phyloP scores from a whole-genome alignment of 495 filamentous ascomycete genomes.

The Neurospora sp. region DNA sequence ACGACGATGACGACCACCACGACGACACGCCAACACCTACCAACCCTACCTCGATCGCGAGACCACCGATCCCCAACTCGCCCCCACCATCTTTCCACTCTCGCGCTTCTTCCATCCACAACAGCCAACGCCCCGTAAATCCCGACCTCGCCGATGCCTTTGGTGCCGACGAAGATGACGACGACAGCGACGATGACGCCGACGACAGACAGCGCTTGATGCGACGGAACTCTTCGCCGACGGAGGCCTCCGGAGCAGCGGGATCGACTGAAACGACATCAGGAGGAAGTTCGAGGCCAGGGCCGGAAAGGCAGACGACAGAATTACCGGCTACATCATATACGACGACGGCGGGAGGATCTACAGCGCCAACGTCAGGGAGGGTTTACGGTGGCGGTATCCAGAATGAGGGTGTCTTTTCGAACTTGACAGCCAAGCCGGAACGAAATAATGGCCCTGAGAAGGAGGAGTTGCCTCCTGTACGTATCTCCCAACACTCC shows the following conservation, averaged over 20 bases:
- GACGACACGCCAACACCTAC: constrained; percentile 16
- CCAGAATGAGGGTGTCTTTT: constrained; percentile 87
- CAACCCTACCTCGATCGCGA: constrained; percentile 14
- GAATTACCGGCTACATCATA: constrained; percentile 25
- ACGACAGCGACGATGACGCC: constrained; percentile 61
- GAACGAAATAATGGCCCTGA: constrained; percentile 63
- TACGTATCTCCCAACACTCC: constrained; percentile 36
- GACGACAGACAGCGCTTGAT: constrained; percentile 84
- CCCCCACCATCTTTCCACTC: constrained; percentile 93
- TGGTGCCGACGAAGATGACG: constrained; percentile 60
- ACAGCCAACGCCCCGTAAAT: constrained; percentile 48
- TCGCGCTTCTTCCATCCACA: constrained; percentile 59
- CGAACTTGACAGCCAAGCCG: constrained; percentile 87
- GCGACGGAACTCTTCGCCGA: constrained; percentile 50
- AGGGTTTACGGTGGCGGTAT: constrained; percentile 53
- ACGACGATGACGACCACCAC: constrained; percentile 26
- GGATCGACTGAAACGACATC: constrained; percentile 5
- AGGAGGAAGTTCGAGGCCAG: constrained; percentile 3
- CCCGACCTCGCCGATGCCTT: constrained; percentile 84
- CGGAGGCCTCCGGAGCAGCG: constrained; percentile 6
- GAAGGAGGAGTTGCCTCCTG: constrained; percentile 83
- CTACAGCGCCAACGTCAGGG: constrained; percentile 12
- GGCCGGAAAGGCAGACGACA: constrained; percentile 6
- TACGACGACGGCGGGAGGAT: constrained; percentile 7
- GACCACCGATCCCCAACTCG: constrained; percentile 56